Conservation (phyloP, 768 basidiomycete species). For the Boletus pseudo-olivaceus region DNA sequence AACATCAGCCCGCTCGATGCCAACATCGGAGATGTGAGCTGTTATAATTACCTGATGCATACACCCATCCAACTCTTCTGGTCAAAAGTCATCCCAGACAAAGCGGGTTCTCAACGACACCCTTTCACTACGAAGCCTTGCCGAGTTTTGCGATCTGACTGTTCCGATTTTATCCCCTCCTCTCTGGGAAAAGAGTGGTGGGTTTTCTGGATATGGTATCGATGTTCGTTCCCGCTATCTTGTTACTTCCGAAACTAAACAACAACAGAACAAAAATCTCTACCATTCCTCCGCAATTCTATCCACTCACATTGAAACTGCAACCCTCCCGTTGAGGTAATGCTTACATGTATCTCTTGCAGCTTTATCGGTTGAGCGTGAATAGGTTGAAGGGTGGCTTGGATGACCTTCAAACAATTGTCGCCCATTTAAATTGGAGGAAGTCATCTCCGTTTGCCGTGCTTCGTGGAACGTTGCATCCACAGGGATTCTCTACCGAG, state of each 20-base stretch:
- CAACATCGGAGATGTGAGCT: slow-evolving; percentile 44
- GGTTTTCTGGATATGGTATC: slow-evolving; percentile 19
- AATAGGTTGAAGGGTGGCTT: slow-evolving; percentile 34
- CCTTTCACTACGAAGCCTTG: slow-evolving; percentile 48
- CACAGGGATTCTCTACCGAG: slow-evolving; percentile 26
- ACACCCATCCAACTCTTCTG: not conserved
- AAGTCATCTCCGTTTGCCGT: slow-evolving; percentile 52
- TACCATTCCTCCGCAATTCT: slow-evolving; percentile 59
- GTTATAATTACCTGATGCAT: slow-evolving; percentile 1
- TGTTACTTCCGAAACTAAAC: slow-evolving; percentile 8
- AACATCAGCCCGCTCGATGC: slow-evolving; percentile 32
- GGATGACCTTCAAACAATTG: slow-evolving; percentile 44
- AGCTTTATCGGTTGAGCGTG: not conserved
- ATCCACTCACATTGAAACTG: slow-evolving; percentile 55
- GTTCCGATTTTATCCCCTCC: slow-evolving; percentile 48
- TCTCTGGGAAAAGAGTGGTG: slow-evolving; percentile 38
- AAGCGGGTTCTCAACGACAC: slow-evolving; percentile 59
- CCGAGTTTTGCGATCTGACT: slow-evolving; percentile 47
- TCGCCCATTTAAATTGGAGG: slow-evolving; percentile 49
- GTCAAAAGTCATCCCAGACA: slow-evolving; percentile 33
- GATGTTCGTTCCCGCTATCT: slow-evolving; percentile 16
- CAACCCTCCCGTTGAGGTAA: slow-evolving; percentile 59
- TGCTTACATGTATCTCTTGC: not conserved
- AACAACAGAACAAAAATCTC: slow-evolving; percentile 28
- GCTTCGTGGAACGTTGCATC: slow-evolving; percentile 53